Conservation (phyloP, 768 basidiomycete genomes). For the Auricularia sp. region DNA sequence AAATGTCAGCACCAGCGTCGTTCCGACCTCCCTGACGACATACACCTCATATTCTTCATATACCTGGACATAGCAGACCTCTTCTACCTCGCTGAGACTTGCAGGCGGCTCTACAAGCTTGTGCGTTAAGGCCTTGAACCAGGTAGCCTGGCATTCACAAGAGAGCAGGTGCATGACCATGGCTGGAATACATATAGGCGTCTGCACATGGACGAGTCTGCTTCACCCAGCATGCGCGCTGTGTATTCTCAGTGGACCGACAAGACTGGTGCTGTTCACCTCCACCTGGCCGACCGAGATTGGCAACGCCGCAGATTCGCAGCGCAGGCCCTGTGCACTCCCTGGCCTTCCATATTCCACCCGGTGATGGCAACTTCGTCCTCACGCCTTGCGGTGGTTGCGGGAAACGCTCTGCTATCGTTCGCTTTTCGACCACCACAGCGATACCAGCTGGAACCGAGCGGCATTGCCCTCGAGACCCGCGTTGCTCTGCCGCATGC, state of each 20-base stretch:
- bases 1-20: too few species aligned
- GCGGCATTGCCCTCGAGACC: neutral
- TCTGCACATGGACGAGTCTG: neutral
- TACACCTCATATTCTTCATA: neutral
- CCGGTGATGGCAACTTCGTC: neutral
- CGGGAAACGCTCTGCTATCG: neutral
- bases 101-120: neutral
- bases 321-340: neutral
- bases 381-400: neutral
- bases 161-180: neutral
- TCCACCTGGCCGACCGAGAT: neutral
- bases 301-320: neutral
- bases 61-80: neutral
- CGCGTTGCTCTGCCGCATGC: neutral
- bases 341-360: neutral
- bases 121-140: neutral
- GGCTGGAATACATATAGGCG: neutral
- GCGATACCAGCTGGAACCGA: neutral
- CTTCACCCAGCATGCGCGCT: neutral
- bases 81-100: neutral
- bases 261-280: neutral
- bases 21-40: neutral
- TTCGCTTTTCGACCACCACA: neutral
- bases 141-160: neutral
- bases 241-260: neutral